Evolutionary conservation across 192 early-diverging fungal genomes (phyloP), one percentile per base, ranked within the genome.

Genomic region (Hyaloraphidium curvatum): DNA sequence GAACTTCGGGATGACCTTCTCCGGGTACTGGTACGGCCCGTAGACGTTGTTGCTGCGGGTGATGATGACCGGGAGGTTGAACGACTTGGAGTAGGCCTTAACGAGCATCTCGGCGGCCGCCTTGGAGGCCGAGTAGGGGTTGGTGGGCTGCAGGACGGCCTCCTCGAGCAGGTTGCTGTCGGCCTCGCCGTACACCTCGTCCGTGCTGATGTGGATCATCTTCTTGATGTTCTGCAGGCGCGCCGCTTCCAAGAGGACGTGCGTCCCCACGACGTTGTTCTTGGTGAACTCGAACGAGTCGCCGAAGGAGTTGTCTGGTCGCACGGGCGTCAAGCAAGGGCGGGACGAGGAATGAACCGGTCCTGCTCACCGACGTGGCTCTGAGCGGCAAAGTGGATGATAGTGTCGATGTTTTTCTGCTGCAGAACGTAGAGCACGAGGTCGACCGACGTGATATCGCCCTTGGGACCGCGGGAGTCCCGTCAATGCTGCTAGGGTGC

Each of bases 1-100:
- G 50, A 87, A 85, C 62, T 85, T 87, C 19, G 85, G 81, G 28
- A 81, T 84, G 43, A 87, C 78, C 63, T 87, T 87, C 60, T 87
- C 85, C 27, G 85, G 85, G 56, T 83, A 87, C 58, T 85, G 82
- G 41, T 74, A 71, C 3, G 82, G 81, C 9, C 85, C 85, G 60
- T 80, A 87, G 9, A 87, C 74, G 58, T 87, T 87, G 63, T 83
- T 85, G 55, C 71, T 73, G 16, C 85, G 74, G 3, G 81, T 85
- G 58, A 87, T 84, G 57, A 87, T 77, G 4, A 78, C 73, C 22
- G 85, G 85, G 5, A 85, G 50, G 0, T 76, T 70, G 57, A 85
- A 87, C 1, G 81, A 84, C 57, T 78, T 84, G 55, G 77, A 60
- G 58, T 87, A 87, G 0, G 85, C 77, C 39, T 71, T 72, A 1